phyloP scores from a whole-genome alignment of 2,329 filamentous ascomycete species.

The Ophiostoma quercus region DNA sequence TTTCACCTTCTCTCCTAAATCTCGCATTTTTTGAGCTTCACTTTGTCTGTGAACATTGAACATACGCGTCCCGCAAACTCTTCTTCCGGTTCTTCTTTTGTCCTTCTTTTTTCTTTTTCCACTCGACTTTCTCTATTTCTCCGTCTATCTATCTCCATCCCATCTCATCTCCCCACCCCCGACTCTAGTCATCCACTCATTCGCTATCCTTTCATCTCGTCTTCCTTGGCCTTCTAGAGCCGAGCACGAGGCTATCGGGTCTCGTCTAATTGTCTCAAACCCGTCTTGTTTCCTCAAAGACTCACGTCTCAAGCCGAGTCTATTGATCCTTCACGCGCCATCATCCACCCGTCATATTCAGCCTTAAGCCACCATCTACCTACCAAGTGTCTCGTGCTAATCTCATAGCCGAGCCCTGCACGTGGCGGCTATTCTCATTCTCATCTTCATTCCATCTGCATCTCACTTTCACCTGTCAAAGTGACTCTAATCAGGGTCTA shows the following conservation, averaged over 20 bases:
- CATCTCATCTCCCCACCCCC: slow-evolving; percentile 5
- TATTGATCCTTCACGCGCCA: background rate
- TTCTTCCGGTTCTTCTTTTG: background rate
- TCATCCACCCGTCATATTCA: background rate
- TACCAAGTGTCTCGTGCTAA: background rate
- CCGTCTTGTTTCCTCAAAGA: background rate
- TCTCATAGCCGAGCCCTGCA: background rate
- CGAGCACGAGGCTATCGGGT: no score
- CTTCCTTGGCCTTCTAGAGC: background rate
- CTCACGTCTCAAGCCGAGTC: background rate
- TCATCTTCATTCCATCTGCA: no score
- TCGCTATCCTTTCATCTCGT: background rate
- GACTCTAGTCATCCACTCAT: slow-evolving; percentile 3
- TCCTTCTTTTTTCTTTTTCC: background rate
- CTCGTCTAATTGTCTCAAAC: background rate
- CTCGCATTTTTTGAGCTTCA: background rate
- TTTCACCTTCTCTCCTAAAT: background rate
- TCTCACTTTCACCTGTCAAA: no score
- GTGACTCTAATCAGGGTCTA: background rate
- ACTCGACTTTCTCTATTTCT: background rate
- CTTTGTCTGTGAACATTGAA: background rate
- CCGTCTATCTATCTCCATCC: background rate
- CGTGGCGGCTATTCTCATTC: background rate
- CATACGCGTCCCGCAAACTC: background rate
- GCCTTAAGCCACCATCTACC: slow-evolving; percentile 3